These are phyloP conservation scores for Farysia itapuensis DNA, from an alignment of 1,284 basidiomycete species.

Conservation along the genomic window DNA sequence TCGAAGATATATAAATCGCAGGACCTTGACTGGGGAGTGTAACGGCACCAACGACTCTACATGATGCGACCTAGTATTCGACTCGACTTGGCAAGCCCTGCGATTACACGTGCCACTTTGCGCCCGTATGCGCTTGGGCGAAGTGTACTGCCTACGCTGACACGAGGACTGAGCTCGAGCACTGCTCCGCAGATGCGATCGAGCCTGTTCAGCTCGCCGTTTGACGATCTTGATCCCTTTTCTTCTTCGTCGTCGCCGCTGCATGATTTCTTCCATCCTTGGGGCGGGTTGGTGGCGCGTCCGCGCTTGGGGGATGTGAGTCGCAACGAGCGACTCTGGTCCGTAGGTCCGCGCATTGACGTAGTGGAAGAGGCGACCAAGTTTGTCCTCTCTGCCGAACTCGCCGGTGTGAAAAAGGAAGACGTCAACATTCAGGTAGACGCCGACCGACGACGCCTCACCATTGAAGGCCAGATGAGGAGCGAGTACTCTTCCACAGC, in stretches of 20 bases:
- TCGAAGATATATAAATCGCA: no score
- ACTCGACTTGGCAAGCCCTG: no score
- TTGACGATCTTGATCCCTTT: slow-evolving; percentile 34
- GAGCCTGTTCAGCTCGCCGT: slow-evolving; percentile 20
- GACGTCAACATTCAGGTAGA: slow-evolving; percentile 42
- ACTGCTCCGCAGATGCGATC: no score
- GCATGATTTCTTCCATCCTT: slow-evolving; percentile 21
- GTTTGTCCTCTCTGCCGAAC: slow-evolving; percentile 36
- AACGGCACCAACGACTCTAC: no score
- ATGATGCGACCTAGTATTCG: no score
- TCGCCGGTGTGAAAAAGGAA: slow-evolving; percentile 43
- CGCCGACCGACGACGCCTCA: slow-evolving; percentile 32
- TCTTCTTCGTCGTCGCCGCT: slow-evolving; percentile 9
- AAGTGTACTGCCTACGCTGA: no score
- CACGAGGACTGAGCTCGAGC: no score
- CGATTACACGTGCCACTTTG: no score
- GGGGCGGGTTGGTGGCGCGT: background rate
- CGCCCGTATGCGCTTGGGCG: no score
- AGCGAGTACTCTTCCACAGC: slow-evolving; percentile 27
- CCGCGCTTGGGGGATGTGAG: background rate
- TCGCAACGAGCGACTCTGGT: slow-evolving; percentile 27
- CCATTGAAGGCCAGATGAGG: slow-evolving; percentile 36
- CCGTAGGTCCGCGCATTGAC: slow-evolving; percentile 33
- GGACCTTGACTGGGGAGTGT: no score
- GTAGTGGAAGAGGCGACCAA: slow-evolving; percentile 32